Evolutionary conservation across 2,329 filamentous ascomycete species (phyloP).

Genomic region (Podosphaera fusca): DNA sequence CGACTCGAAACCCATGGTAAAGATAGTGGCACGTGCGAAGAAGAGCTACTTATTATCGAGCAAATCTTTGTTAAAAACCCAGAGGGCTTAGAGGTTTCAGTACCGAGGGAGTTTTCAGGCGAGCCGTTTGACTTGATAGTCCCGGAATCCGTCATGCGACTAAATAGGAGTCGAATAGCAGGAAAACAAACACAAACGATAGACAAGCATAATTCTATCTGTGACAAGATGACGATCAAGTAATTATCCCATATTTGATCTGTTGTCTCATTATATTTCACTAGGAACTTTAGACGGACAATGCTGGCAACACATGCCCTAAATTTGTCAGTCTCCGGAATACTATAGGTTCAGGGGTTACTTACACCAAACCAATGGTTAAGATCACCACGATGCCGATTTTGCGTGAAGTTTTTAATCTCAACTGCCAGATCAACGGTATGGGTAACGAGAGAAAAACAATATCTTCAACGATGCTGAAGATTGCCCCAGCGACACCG

Average conservation of each 20-base stretch:
- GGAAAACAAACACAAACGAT: constrained; percentile 1
- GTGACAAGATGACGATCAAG: neutral
- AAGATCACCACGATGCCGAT: neutral
- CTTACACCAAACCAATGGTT: neutral
- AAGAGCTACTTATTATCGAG: neutral
- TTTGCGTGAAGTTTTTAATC: neutral
- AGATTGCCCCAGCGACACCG: neutral
- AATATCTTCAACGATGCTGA: constrained; percentile 1
- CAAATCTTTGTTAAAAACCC: neutral
- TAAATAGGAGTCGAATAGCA: neutral
- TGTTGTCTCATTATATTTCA: neutral
- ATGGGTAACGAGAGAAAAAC: neutral
- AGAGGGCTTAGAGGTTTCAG: neutral
- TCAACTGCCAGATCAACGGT: neutral
- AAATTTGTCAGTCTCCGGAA: neutral
- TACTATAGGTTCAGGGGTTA: no score
- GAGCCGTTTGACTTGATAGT: neutral
- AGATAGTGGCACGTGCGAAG: neutral
- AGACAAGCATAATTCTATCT: neutral
- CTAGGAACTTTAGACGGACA: neutral
- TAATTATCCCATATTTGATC: constrained; percentile 1
- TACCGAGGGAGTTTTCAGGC: neutral
- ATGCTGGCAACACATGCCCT: neutral
- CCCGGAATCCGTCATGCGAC: neutral
- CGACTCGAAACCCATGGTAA: neutral